phyloP scores from a whole-genome alignment of 352 stramenopile genomes.

The Phytophthora pisi region DNA sequence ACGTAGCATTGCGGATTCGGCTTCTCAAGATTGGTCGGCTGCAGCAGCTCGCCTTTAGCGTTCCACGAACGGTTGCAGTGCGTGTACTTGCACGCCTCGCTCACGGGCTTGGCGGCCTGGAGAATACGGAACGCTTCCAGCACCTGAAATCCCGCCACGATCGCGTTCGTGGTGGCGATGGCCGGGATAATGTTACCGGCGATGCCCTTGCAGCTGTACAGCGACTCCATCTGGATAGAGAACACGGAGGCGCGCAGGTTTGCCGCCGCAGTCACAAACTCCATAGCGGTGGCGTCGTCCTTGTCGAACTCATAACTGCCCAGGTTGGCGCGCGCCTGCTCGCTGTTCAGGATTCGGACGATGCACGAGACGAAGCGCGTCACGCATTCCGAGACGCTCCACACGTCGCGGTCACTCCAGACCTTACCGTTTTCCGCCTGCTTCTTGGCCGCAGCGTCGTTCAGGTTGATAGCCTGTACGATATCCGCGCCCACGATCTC shows the following conservation, averaged over 20 bases:
- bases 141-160: constrained; percentile 96
- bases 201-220: constrained; percentile 97
- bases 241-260: constrained; percentile 95
- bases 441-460: constrained; percentile 26
- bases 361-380: constrained; percentile 86
- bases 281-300: constrained; percentile 96
- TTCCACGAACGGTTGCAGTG: constrained; percentile 95
- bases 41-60: constrained; percentile 91
- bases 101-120: constrained; percentile 63
- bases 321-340: constrained; percentile 62
- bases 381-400: constrained; percentile 88
- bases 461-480: constrained; percentile 45
- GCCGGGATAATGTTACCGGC: constrained; percentile 99
- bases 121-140: constrained; percentile 87
- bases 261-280: constrained; percentile 97
- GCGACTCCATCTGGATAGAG: constrained; percentile 77
- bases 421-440: constrained; percentile 40
- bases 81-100: constrained; percentile 90
- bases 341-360: constrained; percentile 58
- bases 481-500: constrained; percentile 55
- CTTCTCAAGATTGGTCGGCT: constrained; percentile 86
- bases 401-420: constrained; percentile 88
- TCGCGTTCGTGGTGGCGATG: constrained; percentile 99
- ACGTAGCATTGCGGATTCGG: constrained; percentile 97
- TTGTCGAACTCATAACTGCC: constrained; percentile 96